A percentile compares a stretch with the other conserved stretches of the same genome.
Conservation (phyloP, 148 eudicot genomes). For the Mesembryanthemum crystallinum region DNA sequence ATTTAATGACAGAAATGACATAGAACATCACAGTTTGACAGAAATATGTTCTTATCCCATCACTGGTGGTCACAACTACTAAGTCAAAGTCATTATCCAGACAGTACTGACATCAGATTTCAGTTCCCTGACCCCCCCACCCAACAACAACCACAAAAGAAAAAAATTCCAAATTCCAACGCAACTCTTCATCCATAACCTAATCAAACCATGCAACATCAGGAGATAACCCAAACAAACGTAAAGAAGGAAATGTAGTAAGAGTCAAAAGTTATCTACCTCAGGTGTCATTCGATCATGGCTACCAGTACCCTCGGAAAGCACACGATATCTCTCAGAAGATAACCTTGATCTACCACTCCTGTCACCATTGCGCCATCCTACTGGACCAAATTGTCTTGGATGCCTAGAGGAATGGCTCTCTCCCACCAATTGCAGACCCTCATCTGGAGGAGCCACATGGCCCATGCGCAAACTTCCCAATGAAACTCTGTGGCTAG, state of each 20-base stretch:
- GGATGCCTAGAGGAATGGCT: slow-evolving; percentile 55
- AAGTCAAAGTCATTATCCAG: neutral
- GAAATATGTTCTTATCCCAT: neutral
- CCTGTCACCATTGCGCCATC: slow-evolving; percentile 64
- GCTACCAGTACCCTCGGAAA: slow-evolving; percentile 40
- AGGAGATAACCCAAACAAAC: neutral
- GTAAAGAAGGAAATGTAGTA: neutral
- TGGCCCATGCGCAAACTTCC: slow-evolving; percentile 37
- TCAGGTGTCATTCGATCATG: slow-evolving; percentile 53
- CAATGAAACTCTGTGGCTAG: slow-evolving; percentile 40
- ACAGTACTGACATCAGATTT: neutral
- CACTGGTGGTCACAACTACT: neutral
- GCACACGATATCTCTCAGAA: slow-evolving; percentile 54
- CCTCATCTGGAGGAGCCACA: slow-evolving; percentile 43
- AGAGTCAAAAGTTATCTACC: slow-evolving; percentile 32
- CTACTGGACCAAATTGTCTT: slow-evolving; percentile 45
- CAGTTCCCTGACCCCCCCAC: neutral
- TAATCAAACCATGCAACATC: neutral
- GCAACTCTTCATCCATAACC: neutral
- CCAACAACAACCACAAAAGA: neutral
- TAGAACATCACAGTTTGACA: too few species aligned
- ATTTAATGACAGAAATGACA: too few species aligned
- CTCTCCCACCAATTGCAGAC: slow-evolving; percentile 42
- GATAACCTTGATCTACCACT: slow-evolving; percentile 58
- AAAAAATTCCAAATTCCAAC: neutral